Percentiles rank a stretch among this genome's conserved stretches.
Conservation (phyloP, 192 early-diverging fungal genomes). For the Coemansia sp. region DNA sequence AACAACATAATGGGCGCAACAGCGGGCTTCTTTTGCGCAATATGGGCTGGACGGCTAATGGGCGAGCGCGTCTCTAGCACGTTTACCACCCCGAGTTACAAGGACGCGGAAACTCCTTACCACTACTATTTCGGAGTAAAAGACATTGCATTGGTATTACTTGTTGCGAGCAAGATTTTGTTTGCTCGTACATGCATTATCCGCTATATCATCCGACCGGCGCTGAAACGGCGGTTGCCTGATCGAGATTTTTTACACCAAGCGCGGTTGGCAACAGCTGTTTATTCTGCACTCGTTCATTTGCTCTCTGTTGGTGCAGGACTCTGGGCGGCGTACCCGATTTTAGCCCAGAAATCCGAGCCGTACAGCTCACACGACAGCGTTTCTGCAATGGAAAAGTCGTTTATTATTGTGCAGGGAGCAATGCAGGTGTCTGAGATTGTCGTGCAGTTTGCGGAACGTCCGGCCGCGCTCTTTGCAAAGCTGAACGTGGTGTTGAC, state of each 20-base stretch:
- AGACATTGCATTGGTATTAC: constrained; percentile 19
- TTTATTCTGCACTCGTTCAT: background rate
- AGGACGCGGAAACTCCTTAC: constrained; percentile 6
- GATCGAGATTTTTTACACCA: background rate
- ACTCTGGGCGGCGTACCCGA: background rate
- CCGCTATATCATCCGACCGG: constrained; percentile 29
- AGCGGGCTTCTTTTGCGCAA: constrained; percentile 44
- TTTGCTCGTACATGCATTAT: constrained; percentile 25
- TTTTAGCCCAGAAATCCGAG: background rate
- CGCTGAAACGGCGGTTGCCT: background rate
- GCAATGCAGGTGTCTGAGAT: constrained; percentile 12
- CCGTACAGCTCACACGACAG: background rate
- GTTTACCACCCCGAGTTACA: constrained; percentile 18
- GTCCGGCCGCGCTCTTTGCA: background rate
- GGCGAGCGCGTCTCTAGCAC: constrained; percentile 24
- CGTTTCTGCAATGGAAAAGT: constrained; percentile 4
- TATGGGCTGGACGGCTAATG: constrained; percentile 35
- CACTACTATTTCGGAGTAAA: constrained; percentile 21
- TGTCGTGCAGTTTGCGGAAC: constrained; percentile 9
- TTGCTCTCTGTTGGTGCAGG: constrained; percentile 2
- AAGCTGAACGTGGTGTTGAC: constrained; percentile 1
- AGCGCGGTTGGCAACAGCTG: constrained; percentile 3
- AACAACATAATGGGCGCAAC: constrained; percentile 30
- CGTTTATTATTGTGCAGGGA: constrained; percentile 15
- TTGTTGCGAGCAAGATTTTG: constrained; percentile 25